Evolutionary conservation across 768 basidiomycete species (phyloP).

Genomic region (Auricularia auricula-judae): DNA sequence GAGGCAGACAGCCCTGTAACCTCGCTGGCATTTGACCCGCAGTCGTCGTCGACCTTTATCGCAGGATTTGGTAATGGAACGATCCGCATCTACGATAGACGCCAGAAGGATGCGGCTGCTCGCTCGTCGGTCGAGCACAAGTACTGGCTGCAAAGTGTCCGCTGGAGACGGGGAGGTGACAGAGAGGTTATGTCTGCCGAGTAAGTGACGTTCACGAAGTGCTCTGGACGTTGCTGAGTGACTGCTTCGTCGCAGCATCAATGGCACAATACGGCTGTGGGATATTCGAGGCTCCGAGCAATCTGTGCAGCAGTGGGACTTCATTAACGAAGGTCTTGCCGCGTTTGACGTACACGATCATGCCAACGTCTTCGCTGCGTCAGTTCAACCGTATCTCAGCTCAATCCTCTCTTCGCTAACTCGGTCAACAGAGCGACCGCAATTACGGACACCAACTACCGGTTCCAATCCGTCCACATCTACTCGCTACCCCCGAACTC

Average conservation of each 20-base stretch:
- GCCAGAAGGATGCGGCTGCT: slow-evolving; percentile 79
- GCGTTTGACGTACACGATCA: slow-evolving; percentile 81
- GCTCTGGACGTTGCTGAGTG: too few relatives aligned
- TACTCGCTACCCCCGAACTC: slow-evolving; percentile 38
- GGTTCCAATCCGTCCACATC: slow-evolving; percentile 51
- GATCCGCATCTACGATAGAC: slow-evolving; percentile 83
- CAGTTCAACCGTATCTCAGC: slow-evolving; percentile 19
- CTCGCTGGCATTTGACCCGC: slow-evolving; percentile 65
- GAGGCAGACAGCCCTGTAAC: slow-evolving; percentile 87
- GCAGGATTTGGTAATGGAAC: slow-evolving; percentile 90
- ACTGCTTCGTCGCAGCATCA: slow-evolving; percentile 40
- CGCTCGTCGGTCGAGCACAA: slow-evolving; percentile 65
- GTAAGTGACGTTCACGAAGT: slow-evolving; percentile 25
- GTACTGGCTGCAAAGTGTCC: slow-evolving; percentile 86
- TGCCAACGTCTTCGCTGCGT: slow-evolving; percentile 80
- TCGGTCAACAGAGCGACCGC: slow-evolving; percentile 29
- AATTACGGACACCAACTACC: slow-evolving; percentile 48
- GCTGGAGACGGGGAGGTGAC: slow-evolving; percentile 61
- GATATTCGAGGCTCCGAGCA: slow-evolving; percentile 61
- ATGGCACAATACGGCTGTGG: slow-evolving; percentile 87
- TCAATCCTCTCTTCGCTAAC: not conserved
- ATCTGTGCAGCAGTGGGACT: slow-evolving; percentile 50
- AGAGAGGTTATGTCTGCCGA: slow-evolving; percentile 77
- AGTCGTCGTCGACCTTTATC: slow-evolving; percentile 67
- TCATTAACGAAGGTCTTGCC: slow-evolving; percentile 62